These are phyloP conservation scores for Ilyonectria mors-panacis DNA, from an alignment of 2,329 filamentous ascomycete genomes.

Conservation along the genomic window DNA sequence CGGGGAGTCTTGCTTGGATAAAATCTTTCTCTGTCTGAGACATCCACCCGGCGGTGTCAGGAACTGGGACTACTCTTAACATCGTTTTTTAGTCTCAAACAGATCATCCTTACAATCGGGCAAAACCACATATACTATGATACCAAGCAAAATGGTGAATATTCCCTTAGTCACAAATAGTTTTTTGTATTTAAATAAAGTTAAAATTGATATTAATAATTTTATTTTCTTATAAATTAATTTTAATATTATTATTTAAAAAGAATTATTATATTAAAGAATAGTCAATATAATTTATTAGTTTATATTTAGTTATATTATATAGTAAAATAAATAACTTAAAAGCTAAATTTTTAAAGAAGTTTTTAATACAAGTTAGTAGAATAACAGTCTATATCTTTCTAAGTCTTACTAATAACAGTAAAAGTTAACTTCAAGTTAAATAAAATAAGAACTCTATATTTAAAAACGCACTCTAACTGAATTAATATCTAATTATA, in stretches of 20 bases:
- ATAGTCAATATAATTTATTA: too few relatives aligned
- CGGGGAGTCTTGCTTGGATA: conserved; percentile 61
- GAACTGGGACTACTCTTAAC: conserved; percentile 57
- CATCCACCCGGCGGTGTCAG: conserved; percentile 61
- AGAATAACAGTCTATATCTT: conserved; percentile 10
- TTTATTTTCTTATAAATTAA: too few relatives aligned
- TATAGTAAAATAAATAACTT: too few relatives aligned
- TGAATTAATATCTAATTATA: background rate
- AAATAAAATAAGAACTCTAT: background rate
- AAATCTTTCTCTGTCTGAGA: conserved; percentile 63
- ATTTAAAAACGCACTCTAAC: background rate
- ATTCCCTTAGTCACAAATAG: conserved; percentile 4
- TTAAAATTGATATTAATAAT: too few relatives aligned
- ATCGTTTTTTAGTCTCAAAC: background rate
- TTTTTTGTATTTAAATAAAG: too few relatives aligned
- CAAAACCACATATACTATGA: conserved; percentile 8
- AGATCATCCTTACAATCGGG: conserved; percentile 3
- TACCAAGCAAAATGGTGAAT: conserved; percentile 12
- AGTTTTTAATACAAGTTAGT: too few relatives aligned
- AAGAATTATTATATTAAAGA: too few relatives aligned
- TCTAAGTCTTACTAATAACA: background rate
- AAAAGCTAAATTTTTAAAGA: too few relatives aligned
- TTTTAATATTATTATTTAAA: too few relatives aligned
- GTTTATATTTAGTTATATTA: too few relatives aligned
- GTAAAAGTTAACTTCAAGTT: conserved; percentile 19